These are phyloP conservation scores for Lolium rigidum DNA, from an alignment of 176 grass and related monocot genomes.

Conservation along the genomic window DNA sequence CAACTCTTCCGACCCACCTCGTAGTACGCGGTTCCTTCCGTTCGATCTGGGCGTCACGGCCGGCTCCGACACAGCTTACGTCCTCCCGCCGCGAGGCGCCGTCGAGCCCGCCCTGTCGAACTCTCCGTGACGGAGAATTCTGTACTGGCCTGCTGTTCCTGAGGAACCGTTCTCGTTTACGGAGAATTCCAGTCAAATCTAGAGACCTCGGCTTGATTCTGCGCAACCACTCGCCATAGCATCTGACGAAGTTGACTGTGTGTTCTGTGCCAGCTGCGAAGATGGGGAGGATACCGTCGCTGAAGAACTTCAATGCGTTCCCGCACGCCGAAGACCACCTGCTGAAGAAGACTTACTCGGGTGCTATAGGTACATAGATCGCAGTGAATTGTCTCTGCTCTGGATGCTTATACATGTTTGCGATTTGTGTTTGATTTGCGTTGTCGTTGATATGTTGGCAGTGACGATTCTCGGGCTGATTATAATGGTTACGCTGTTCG, in stretches of 20 bases:
- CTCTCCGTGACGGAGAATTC: not conserved
- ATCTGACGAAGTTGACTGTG: conserved; percentile 13
- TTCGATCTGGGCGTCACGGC: conserved; percentile 32
- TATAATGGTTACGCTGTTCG: conserved; percentile 89
- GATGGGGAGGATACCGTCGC: conserved; percentile 79
- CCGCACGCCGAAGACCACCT: conserved; percentile 93
- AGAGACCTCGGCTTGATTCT: not conserved
- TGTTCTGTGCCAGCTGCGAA: conserved; percentile 42
- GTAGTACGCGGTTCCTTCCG: not conserved
- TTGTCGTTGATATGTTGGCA: conserved; percentile 36
- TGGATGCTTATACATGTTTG: conserved; percentile 21
- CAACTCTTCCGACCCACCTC: not conserved
- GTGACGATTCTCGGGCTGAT: conserved; percentile 82
- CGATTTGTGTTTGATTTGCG: not conserved
- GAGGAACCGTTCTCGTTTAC: conserved; percentile 10
- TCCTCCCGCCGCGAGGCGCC: not conserved
- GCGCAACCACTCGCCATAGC: not conserved
- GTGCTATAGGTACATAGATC: conserved; percentile 70
- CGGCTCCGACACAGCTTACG: not conserved
- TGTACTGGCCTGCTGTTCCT: not conserved
- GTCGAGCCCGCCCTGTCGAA: not conserved
- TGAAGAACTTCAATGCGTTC: conserved; percentile 95
- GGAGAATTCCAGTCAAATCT: conserved; percentile 11
- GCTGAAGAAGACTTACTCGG: conserved; percentile 88
- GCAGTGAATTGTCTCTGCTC: not conserved